Evolutionary conservation across 352 stramenopile species (phyloP).

Genomic region (Globisporangium apiculatum): DNA sequence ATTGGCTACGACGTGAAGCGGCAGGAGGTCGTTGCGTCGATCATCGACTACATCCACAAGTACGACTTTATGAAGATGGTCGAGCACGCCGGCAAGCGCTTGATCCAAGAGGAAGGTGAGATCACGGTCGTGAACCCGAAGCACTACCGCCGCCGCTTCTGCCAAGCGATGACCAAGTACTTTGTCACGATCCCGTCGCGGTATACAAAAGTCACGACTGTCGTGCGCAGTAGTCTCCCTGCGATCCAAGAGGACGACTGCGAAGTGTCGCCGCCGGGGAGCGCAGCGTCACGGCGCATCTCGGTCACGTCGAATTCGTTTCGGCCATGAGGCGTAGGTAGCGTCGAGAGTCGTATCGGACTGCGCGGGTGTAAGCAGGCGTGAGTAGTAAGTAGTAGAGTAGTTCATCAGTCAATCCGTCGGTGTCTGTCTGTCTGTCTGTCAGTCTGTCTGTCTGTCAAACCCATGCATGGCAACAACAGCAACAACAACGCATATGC

Average conservation of each 20-base stretch:
- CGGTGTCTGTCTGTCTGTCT: too few relatives aligned
- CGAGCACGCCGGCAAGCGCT: slow-evolving; percentile 79
- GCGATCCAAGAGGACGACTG: slow-evolving; percentile 14
- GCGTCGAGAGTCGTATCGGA: too few relatives aligned
- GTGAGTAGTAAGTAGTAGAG: too few relatives aligned
- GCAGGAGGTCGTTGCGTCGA: slow-evolving; percentile 81
- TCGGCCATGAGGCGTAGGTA: background rate
- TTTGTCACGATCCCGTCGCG: slow-evolving; percentile 83
- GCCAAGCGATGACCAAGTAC: slow-evolving; percentile 85
- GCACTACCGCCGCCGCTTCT: slow-evolving; percentile 84
- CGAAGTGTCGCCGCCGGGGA: slow-evolving; percentile 12
- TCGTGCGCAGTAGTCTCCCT: slow-evolving; percentile 33
- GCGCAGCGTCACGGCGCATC: slow-evolving; percentile 12
- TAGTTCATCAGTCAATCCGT: too few relatives aligned
- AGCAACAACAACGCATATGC: too few relatives aligned
- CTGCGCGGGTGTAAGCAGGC: too few relatives aligned
- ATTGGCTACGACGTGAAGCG: slow-evolving; percentile 84
- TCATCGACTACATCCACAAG: slow-evolving; percentile 90
- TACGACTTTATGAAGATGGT: slow-evolving; percentile 90
- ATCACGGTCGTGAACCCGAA: slow-evolving; percentile 85
- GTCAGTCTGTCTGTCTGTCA: too few relatives aligned
- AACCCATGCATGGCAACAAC: too few relatives aligned
- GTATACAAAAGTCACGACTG: slow-evolving; percentile 78
- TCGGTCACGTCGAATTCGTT: slow-evolving; percentile 9
- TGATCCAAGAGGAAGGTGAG: slow-evolving; percentile 86